A percentile compares a stretch with the other conserved stretches of the same genome.
These are phyloP conservation scores for Blepharisma japonicum DNA, from an alignment of 73 alveolate species.

Conservation along the genomic window DNA sequence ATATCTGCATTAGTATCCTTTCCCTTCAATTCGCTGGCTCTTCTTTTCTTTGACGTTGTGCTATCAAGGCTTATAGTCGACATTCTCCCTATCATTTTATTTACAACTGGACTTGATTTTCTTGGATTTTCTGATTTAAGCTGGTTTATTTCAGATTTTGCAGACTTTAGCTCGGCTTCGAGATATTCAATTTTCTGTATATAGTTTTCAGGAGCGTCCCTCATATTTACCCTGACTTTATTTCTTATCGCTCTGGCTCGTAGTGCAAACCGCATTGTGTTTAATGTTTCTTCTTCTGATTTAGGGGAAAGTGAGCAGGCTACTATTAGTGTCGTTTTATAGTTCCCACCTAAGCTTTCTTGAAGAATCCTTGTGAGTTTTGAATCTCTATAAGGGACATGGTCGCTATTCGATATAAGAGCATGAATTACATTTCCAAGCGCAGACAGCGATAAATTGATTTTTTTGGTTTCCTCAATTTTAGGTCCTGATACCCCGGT, in stretches of 20 bases:
- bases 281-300: conserved; percentile 64
- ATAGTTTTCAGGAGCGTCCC: conserved; percentile 59
- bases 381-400: conserved; percentile 73
- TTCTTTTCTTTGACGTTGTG: not conserved
- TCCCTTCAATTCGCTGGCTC: not conserved
- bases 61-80: not conserved
- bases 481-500: conserved; percentile 71
- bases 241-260: conserved; percentile 71
- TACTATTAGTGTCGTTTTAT: conserved; percentile 65
- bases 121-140: not conserved
- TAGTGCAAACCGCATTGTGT: conserved; percentile 61
- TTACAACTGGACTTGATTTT: not conserved
- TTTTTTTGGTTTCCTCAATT: conserved; percentile 73
- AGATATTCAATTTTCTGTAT: conserved; percentile 54
- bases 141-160: not conserved
- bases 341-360: conserved; percentile 75
- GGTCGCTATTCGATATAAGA: conserved; percentile 50
- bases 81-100: not conserved
- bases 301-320: conserved; percentile 63
- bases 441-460: conserved; percentile 61
- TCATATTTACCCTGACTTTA: conserved; percentile 61
- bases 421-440: conserved; percentile 76
- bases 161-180: conserved; percentile 32
- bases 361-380: conserved; percentile 67
- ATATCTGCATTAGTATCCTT: not conserved